These are phyloP conservation scores for Trichoderma gamsii DNA, from an alignment of 495 filamentous ascomycete species.

Conservation along the genomic window DNA sequence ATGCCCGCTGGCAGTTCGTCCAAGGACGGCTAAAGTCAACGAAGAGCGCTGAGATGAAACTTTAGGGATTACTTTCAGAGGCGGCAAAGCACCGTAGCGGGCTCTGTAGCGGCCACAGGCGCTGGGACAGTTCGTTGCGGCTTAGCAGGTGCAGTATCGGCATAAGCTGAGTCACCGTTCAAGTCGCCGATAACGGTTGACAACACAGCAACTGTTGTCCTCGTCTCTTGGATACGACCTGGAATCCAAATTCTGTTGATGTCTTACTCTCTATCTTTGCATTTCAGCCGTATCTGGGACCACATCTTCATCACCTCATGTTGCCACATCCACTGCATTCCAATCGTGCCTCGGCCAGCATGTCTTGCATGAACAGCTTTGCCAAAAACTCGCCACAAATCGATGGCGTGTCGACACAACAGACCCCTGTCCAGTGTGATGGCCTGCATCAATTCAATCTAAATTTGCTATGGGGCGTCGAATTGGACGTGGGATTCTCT, in stretches of 20 bases:
- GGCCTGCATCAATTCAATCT: slow-evolving; percentile 1
- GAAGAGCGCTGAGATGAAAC: not conserved
- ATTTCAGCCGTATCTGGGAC: not conserved
- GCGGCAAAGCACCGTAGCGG: not conserved
- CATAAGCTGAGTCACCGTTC: not conserved
- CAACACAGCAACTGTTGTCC: not conserved
- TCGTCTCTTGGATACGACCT: not conserved
- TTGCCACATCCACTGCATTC: not conserved
- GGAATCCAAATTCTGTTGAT: not conserved
- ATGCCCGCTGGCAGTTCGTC: too few relatives aligned
- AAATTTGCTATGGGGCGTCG: not conserved
- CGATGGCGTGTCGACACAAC: slow-evolving; percentile 1
- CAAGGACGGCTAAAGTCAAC: too few relatives aligned
- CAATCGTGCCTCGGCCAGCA: slow-evolving; percentile 5
- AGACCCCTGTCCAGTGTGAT: not conserved
- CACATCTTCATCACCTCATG: not conserved
- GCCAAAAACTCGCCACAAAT: not conserved
- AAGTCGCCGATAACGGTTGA: not conserved
- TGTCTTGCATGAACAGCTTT: slow-evolving; percentile 8
- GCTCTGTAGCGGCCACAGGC: not conserved
- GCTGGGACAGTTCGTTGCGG: not conserved
- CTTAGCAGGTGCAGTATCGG: not conserved
- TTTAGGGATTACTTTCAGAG: not conserved
- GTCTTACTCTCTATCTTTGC: not conserved
- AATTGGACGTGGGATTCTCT: slow-evolving; percentile 1